phyloP scores from a whole-genome alignment of 257 asterid species.

The Orobanche coerulescens region DNA sequence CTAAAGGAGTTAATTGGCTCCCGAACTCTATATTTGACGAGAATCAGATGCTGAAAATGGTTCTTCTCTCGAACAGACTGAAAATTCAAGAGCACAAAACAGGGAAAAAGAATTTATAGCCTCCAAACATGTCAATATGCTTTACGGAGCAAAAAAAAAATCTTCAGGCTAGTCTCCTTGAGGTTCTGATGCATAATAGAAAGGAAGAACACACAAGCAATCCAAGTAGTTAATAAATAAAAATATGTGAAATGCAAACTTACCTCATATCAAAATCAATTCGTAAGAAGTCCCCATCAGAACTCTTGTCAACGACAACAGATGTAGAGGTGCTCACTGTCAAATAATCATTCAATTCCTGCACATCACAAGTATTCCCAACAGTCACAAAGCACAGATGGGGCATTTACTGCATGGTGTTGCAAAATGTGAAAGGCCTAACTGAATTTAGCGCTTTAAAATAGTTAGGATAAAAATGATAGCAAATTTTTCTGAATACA shows the following conservation, averaged over 20 bases:
- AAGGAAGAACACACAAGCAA: neutral
- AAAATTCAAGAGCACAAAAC: neutral
- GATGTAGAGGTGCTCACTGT: constrained; percentile 64
- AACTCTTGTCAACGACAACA: constrained; percentile 76
- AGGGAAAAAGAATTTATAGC: neutral
- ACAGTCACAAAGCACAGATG: constrained; percentile 7
- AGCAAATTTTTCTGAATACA: neutral
- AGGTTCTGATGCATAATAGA: constrained; percentile 4
- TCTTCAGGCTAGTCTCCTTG: neutral
- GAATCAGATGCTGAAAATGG: neutral
- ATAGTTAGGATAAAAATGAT: constrained; percentile 1
- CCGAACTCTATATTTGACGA: neutral
- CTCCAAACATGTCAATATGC: neutral
- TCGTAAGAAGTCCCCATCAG: constrained; percentile 79
- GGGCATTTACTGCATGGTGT: neutral
- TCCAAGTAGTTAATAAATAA: neutral
- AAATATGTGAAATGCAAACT: constrained; percentile 4
- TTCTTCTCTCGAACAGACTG: neutral
- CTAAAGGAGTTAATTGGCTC: constrained; percentile 1
- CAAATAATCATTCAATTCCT: constrained; percentile 77
- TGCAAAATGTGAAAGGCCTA: neutral
- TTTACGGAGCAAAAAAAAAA: neutral
- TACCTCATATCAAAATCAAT: constrained; percentile 92
- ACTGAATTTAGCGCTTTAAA: neutral
- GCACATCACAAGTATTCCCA: constrained; percentile 30